phyloP scores from a whole-genome alignment of 495 filamentous ascomycete genomes.

The Penicillium daleae region DNA sequence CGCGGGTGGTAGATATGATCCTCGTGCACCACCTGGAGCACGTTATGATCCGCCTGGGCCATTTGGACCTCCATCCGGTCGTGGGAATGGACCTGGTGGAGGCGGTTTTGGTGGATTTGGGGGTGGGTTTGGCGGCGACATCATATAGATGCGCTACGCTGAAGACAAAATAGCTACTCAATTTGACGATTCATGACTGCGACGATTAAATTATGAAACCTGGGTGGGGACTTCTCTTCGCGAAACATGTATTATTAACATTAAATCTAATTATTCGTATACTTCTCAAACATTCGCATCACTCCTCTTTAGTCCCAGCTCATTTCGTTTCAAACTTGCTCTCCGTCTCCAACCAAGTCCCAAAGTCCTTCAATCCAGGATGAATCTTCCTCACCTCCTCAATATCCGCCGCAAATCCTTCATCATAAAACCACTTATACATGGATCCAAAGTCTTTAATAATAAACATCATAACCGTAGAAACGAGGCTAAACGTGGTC shows the following conservation, averaged over 20 bases:
- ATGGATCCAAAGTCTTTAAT: constrained; percentile 61
- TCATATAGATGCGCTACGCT: constrained; percentile 54
- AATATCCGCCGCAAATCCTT: constrained; percentile 66
- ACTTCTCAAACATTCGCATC: neutral
- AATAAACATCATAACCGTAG: constrained; percentile 45
- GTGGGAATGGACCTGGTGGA: constrained; percentile 38
- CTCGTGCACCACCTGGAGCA: constrained; percentile 58
- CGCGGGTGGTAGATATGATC: constrained; percentile 42
- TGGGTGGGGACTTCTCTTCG: neutral
- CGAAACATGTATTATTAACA: constrained; percentile 2
- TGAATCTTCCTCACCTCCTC: constrained; percentile 50
- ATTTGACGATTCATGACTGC: constrained; percentile 4
- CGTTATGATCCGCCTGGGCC: constrained; percentile 86
- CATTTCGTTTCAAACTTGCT: constrained; percentile 45
- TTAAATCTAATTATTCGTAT: neutral
- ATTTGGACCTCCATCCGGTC: constrained; percentile 48
- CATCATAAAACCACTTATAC: constrained; percentile 66
- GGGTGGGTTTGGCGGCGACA: constrained; percentile 65
- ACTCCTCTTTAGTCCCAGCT: neutral
- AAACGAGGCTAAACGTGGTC: constrained; percentile 47
- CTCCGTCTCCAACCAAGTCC: constrained; percentile 61
- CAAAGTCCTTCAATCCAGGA: constrained; percentile 60
- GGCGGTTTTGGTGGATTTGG: constrained; percentile 58
- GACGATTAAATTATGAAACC: neutral
- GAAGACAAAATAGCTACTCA: neutral